Evolutionary conservation across 2,329 filamentous ascomycete species (phyloP), one percentile per base, ranked within the genome.

Genomic region (Aphanoascus verrucosus): DNA sequence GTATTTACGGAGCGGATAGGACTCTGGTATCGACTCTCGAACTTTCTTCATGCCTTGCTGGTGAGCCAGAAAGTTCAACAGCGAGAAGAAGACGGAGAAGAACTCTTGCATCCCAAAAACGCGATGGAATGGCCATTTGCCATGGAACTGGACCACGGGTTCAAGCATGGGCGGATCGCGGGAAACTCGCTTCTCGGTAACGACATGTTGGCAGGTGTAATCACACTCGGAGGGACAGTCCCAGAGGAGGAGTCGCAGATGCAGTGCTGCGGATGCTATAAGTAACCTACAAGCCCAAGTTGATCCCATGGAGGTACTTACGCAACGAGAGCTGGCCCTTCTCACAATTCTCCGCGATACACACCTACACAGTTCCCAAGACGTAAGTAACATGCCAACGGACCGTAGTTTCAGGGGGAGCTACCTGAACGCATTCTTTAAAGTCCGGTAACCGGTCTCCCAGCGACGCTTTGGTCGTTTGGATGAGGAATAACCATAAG

Each of bases 51-150:
- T 81, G 56, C 93, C 93, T 61, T 81, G 71, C 65, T 82, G 80
- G 74, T 98, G 93, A 12, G 90, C 91, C 61, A 84, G 79, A 64
- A 93, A 84, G 76, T 98, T 98, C 65, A 94, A 80, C 49, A 95
- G 77, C 59, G 87, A 94, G 77, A 96, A 98, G 65, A 96, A 75
- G 60, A 97, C 91, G 49, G 84, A 89, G 68, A 90, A 88, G 55
- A 91, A 89, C 73, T 98, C 93, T 73, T 98, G 93, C 75, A 95
- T 85, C 68, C 93, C 93, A 52, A 94, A 72, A 64, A 96, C 79
- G 60, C 93, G 86, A 69, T 84, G 77, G 73, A 98, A 98, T 38
- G 93, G 93, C 93, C 93, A 98, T 79, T 98, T 98, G 32, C 93
- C 93, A 74, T 98, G 89, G 76, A 90, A 98, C 72, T 98, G 93